Evolutionary conservation across 371 early-diverging fungal genomes (phyloP).

Genomic region (Mucor saturninus): DNA sequence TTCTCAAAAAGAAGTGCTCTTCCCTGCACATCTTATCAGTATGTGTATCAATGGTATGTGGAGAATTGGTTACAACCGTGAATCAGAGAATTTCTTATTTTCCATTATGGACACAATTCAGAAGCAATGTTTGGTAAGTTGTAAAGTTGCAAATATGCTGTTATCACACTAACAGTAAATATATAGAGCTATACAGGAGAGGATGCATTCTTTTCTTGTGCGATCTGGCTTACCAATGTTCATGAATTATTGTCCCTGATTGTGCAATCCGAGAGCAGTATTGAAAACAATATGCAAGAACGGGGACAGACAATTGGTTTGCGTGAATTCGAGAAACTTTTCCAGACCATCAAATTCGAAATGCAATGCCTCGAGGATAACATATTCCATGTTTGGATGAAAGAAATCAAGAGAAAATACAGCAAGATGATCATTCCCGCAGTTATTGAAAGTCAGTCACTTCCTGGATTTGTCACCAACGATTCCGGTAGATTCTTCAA

Average conservation of each 20-base stretch:
- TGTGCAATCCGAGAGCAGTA: conserved; percentile 39
- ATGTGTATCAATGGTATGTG: conserved; percentile 84
- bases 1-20: conserved; percentile 84
- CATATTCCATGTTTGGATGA: conserved; percentile 83
- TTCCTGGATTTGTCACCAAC: conserved; percentile 89
- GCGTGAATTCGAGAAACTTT: conserved; percentile 59
- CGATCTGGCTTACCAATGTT: conserved; percentile 94
- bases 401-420: conserved; percentile 89
- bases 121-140: conserved; percentile 68
- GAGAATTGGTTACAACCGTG: conserved; percentile 76
- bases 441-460: conserved; percentile 88
- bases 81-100: conserved; percentile 82
- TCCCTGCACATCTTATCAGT: conserved; percentile 92
- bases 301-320: conserved; percentile 34
- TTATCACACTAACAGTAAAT: neutral
- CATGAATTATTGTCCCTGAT: conserved; percentile 83
- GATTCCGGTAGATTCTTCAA: conserved; percentile 86
- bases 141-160: neutral
- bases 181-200: conserved; percentile 48
- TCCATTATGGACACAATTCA: conserved; percentile 87
- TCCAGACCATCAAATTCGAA: conserved; percentile 65
- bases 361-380: conserved; percentile 70
- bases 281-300: conserved; percentile 40
- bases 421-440: conserved; percentile 92
- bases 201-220: conserved; percentile 64